Percentiles rank a stretch among this genome's conserved stretches.
These are phyloP conservation scores for Leishmania amazonensis DNA, from an alignment of 208 protist species.

Conservation along the genomic window DNA sequence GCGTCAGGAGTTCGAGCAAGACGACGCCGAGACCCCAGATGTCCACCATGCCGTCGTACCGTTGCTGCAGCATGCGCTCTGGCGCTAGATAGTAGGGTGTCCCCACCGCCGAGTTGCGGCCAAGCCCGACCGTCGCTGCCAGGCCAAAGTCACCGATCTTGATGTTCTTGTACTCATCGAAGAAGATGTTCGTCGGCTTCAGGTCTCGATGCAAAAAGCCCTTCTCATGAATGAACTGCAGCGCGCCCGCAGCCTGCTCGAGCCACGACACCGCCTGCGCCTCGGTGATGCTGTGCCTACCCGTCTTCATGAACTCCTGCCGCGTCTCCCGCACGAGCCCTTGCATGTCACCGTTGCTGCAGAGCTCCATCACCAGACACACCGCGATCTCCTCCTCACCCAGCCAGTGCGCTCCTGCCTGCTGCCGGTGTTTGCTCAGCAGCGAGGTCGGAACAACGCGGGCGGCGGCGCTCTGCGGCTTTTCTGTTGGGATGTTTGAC, in stretches of 20 bases:
- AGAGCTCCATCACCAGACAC: slow-evolving; percentile 91
- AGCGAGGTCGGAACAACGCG: slow-evolving; percentile 12
- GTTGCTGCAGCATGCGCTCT: slow-evolving; percentile 86
- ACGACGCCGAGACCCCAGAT: slow-evolving; percentile 87
- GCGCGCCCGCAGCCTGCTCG: slow-evolving; percentile 68
- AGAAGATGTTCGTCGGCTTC: slow-evolving; percentile 93
- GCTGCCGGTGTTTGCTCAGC: slow-evolving; percentile 11
- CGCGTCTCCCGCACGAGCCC: slow-evolving; percentile 57
- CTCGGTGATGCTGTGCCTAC: slow-evolving; percentile 65
- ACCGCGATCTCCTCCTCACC: slow-evolving; percentile 59
- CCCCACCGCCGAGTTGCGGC: slow-evolving; percentile 73
- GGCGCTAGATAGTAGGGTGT: slow-evolving; percentile 93
- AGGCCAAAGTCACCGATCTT: slow-evolving; percentile 93
- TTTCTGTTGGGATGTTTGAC: not conserved
- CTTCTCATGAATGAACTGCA: slow-evolving; percentile 83
- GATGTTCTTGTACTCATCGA: slow-evolving; percentile 68
- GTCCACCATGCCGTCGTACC: slow-evolving; percentile 86
- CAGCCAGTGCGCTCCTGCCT: slow-evolving; percentile 20
- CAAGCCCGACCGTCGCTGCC: slow-evolving; percentile 63
- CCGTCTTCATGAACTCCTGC: slow-evolving; percentile 70
- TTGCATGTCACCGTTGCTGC: slow-evolving; percentile 75
- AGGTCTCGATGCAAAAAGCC: slow-evolving; percentile 89
- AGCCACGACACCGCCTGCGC: slow-evolving; percentile 76
- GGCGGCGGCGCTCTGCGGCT: not conserved
- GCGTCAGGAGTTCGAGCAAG: slow-evolving; percentile 76